Base-by-base conservation (phyloP, 768 basidiomycete species). In the Auriscalpium microsporum region DNA sequence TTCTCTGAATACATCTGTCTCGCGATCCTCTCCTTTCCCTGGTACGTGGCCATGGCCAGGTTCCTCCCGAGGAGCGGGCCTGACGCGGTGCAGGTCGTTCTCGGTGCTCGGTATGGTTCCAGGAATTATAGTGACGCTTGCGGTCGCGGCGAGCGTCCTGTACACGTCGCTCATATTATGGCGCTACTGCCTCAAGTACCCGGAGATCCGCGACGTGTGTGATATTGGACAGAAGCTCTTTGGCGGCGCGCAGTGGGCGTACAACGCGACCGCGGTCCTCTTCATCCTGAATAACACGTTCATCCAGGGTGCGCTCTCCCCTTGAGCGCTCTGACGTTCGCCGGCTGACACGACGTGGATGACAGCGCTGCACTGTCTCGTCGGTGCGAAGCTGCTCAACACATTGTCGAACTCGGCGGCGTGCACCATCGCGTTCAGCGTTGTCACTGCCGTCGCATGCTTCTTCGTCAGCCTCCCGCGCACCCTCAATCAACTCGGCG, bases 201-300 rank as follows among this genome's bases (percentile, higher is more conserved):
- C 78, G 0, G 75, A 79, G 58, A 65, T 76, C 11, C 71, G 71
- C 11, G 76, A 79, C 52, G 74, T 78, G 16, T 79, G 78, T 63
- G 78, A 80, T 60, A 77, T 80, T 45, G 78, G 77, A 2, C 69
- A 67, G 44, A 66, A 71, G 48, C 71, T 80, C 35, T 79, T 77
- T 51, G 72, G 75, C 10, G 73, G 77, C 36, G 77, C 77, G 0
- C 58, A 74, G 44, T 55, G 72, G 46, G 79, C 77, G 3, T 80
- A 78, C 65, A 77, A 80, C 50, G 58, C 73, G 35, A 79, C 79
- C 1, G 75, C 73, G 3, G 65, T 78, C 34, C 77, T 82, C 68
- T 75, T 82, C 63, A 66, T 80, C 48, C 64, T 78, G 45, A 82
- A 82, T 67, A 81, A 80, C 63, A 76, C 75, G 16, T 78, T 79